Evolutionary conservation across 2,329 filamentous ascomycete species (phyloP).

Genomic region (Aspergillus udagawae): DNA sequence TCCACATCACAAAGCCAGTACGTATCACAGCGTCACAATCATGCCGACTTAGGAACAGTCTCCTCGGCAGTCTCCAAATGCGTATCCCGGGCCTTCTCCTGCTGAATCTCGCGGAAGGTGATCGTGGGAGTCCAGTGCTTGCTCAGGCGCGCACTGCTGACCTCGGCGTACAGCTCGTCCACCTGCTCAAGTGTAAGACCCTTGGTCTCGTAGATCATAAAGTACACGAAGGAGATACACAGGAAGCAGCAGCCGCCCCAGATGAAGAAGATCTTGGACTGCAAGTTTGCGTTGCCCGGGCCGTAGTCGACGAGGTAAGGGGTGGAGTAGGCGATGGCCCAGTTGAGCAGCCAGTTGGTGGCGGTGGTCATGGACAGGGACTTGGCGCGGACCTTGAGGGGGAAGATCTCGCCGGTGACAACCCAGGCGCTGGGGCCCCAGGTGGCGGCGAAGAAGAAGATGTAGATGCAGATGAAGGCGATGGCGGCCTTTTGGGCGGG

Average conservation of each 20-base stretch:
- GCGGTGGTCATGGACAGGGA: slow-evolving; percentile 51
- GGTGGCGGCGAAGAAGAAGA: slow-evolving; percentile 46
- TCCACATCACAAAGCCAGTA: no score
- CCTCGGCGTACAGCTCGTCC: slow-evolving; percentile 70
- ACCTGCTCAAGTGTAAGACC: slow-evolving; percentile 77
- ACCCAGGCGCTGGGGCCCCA: slow-evolving; percentile 43
- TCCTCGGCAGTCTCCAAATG: not conserved
- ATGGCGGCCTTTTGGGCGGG: slow-evolving; percentile 42
- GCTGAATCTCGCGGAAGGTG: not conserved
- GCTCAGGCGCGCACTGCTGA: slow-evolving; percentile 49
- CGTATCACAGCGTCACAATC: no score
- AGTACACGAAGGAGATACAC: slow-evolving; percentile 52
- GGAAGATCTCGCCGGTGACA: slow-evolving; percentile 48
- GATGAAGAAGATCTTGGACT: slow-evolving; percentile 56
- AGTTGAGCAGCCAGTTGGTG: slow-evolving; percentile 61
- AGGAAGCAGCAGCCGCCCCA: slow-evolving; percentile 56
- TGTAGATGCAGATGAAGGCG: slow-evolving; percentile 45
- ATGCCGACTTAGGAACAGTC: not conserved
- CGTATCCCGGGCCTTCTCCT: not conserved
- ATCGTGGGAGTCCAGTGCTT: not conserved
- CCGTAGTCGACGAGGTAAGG: slow-evolving; percentile 73
- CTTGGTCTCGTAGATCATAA: slow-evolving; percentile 84
- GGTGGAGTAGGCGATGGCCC: slow-evolving; percentile 74
- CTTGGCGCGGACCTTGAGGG: slow-evolving; percentile 46
- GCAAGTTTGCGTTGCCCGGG: slow-evolving; percentile 63